These are phyloP conservation scores for Xanthoceras sorbifolium DNA, from an alignment of 345 rosid genomes.

Conservation along the genomic window DNA sequence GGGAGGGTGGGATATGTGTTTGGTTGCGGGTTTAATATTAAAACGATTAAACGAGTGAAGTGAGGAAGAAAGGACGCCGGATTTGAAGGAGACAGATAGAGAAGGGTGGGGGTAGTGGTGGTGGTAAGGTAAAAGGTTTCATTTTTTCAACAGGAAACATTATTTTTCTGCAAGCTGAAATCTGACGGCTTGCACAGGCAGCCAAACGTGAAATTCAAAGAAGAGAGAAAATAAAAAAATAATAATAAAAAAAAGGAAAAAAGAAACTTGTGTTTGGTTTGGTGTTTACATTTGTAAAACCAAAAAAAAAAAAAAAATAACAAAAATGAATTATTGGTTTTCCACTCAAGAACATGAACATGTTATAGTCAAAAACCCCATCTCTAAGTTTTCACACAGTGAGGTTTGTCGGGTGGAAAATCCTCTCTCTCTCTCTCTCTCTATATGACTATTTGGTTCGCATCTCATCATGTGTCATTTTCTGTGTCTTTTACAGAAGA, in stretches of 20 bases:
- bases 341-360: slow-evolving; percentile 15
- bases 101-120: background rate
- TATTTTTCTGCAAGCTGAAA: slow-evolving; percentile 10
- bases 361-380: slow-evolving; percentile 49
- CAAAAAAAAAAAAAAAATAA: background rate
- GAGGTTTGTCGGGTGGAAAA: slow-evolving; percentile 57
- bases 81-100: slow-evolving; percentile 39
- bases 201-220: slow-evolving; percentile 25
- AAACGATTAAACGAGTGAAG: background rate
- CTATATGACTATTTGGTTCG: slow-evolving; percentile 17
- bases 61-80: slow-evolving; percentile 37
- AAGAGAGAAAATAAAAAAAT: too few relatives aligned
- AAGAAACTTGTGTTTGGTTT: background rate
- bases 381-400: slow-evolving; percentile 43
- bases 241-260: too few relatives aligned
- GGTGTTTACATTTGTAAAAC: background rate
- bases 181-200: slow-evolving; percentile 31
- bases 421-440: slow-evolving; percentile 29
- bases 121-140: slow-evolving; percentile 13
- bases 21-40: background rate
- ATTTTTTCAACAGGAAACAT: background rate
- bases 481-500: slow-evolving; percentile 51
- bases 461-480: slow-evolving; percentile 52
- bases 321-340: background rate
- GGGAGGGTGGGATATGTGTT: background rate